A percentile compares a stretch with the other conserved stretches of the same genome.
Evolutionary conservation across 2,329 filamentous ascomycete genomes (phyloP).

Genomic region (Fusarium hainanense): DNA sequence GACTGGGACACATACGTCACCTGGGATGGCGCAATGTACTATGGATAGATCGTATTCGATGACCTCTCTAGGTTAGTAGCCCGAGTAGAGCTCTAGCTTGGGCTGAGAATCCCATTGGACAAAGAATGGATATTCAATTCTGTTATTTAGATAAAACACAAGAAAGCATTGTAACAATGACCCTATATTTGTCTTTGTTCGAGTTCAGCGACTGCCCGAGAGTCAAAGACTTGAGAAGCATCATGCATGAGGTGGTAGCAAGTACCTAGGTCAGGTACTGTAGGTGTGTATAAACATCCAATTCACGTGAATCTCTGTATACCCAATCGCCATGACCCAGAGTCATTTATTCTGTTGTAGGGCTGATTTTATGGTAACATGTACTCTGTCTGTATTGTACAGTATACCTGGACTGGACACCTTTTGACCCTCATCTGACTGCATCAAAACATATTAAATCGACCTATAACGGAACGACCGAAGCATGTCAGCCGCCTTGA

Average conservation of each 20-base stretch:
- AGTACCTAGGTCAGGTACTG: not conserved
- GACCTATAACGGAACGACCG: conserved; percentile 29
- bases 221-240: not conserved
- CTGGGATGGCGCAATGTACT: conserved; percentile 16
- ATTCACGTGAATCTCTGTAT: conserved; percentile 2
- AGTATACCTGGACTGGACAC: not conserved
- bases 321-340: conserved; percentile 10
- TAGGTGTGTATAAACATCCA: not conserved
- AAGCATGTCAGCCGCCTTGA: conserved; percentile 38
- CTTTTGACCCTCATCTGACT: conserved; percentile 35
- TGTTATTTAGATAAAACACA: not conserved
- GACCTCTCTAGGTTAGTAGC: not conserved
- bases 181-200: not conserved
- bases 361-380: conserved; percentile 15
- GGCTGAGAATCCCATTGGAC: not conserved
- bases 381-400: not conserved
- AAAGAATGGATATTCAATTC: not conserved
- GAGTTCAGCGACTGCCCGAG: not conserved
- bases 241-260: not conserved
- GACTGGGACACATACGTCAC: conserved; percentile 1
- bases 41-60: conserved; percentile 3
- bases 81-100: not conserved
- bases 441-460: conserved; percentile 14
- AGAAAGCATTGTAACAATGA: not conserved
- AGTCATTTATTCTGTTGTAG: conserved; percentile 10